Percentiles rank a stretch among this genome's conserved stretches.
phyloP scores from a whole-genome alignment of 176 grass and related monocot species.

The Alopecurus myosuroides region DNA sequence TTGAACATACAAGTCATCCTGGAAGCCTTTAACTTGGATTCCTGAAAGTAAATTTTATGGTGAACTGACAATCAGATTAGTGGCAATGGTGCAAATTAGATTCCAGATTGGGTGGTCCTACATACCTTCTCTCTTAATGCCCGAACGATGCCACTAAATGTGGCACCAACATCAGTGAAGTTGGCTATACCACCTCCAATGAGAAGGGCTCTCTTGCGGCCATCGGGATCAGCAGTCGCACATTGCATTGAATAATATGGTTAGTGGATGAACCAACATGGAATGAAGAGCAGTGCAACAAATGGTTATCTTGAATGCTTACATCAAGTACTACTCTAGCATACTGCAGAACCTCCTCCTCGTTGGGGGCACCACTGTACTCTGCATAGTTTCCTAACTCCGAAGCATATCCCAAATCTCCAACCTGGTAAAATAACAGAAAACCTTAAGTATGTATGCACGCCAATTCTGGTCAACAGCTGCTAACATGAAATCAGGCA shows the following conservation, averaged over 20 bases:
- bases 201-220: conserved; percentile 82
- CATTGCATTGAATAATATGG: conserved; percentile 35
- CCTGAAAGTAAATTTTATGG: conserved; percentile 30
- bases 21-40: conserved; percentile 78
- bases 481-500: background rate
- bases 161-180: conserved; percentile 92
- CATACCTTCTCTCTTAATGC: conserved; percentile 92
- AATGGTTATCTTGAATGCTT: conserved; percentile 18
- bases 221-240: conserved; percentile 80
- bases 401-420: conserved; percentile 83
- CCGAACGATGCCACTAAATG: conserved; percentile 83
- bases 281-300: background rate
- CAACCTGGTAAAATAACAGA: conserved; percentile 44
- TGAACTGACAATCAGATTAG: background rate
- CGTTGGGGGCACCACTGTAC: conserved; percentile 89
- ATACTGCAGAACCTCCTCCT: conserved; percentile 93
- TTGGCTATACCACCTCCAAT: conserved; percentile 96
- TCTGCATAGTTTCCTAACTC: conserved; percentile 93
- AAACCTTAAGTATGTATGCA: background rate
- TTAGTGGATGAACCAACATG: conserved; percentile 11
- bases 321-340: conserved; percentile 94
- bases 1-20: conserved; percentile 84
- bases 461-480: background rate
- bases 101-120: background rate
- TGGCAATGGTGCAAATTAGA: background rate